A percentile compares a stretch with the other conserved stretches of the same genome.
Evolutionary conservation across 148 eudicot species (phyloP).

Genomic region (Spergularia marina): DNA sequence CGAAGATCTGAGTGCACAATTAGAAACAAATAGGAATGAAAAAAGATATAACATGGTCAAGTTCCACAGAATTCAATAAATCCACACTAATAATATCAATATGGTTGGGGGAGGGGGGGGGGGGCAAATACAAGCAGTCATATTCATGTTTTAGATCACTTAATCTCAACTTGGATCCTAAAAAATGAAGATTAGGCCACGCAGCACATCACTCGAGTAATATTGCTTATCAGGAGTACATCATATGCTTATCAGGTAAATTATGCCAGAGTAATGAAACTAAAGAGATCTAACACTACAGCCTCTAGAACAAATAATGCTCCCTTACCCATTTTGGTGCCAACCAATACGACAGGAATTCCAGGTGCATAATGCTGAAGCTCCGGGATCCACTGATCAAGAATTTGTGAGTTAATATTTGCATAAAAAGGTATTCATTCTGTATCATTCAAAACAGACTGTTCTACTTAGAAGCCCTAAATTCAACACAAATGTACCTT

Average conservation of each 20-base stretch:
- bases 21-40: not conserved
- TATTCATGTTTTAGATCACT: too few species aligned
- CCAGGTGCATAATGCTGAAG: slow-evolving; percentile 99
- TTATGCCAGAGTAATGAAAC: slow-evolving; percentile 5
- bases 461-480: slow-evolving; percentile 3
- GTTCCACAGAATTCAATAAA: not conserved
- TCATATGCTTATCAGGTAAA: not conserved
- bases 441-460: not conserved
- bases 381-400: slow-evolving; percentile 96
- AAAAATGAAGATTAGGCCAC: not conserved
- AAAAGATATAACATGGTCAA: slow-evolving; percentile 1
- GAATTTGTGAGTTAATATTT: slow-evolving; percentile 31
- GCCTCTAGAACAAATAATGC: not conserved
- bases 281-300: slow-evolving; percentile 1
- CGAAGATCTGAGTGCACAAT: slow-evolving; percentile 65
- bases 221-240: not conserved
- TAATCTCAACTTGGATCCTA: not conserved
- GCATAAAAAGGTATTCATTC: not conserved
- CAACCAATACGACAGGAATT: slow-evolving; percentile 80
- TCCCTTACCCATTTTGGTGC: slow-evolving; percentile 89
- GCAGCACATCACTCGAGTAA: not conserved
- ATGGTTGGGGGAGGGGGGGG: too few species aligned
- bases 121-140: too few species aligned
- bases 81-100: not conserved
- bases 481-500: slow-evolving; percentile 49